Conservation (phyloP, 2,329 filamentous ascomycete species). For the Xylogone sp. region DNA sequence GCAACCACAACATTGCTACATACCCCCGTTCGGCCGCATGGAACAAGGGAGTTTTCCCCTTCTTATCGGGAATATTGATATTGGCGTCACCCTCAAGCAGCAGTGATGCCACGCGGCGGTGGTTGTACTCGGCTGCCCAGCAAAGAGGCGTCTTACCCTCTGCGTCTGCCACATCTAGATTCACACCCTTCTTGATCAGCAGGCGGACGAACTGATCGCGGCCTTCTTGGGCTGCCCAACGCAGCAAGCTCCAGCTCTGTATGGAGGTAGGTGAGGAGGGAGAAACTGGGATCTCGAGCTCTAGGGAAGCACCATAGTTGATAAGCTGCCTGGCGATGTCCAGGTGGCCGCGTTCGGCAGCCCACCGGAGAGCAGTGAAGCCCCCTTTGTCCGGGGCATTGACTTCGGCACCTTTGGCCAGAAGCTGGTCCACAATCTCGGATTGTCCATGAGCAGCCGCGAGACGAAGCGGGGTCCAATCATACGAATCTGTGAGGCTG, state of each 20-base stretch:
- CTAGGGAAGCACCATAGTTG: neutral
- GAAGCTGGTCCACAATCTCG: neutral
- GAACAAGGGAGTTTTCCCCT: slow-evolving; percentile 4
- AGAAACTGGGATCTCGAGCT: no score
- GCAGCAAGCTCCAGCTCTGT: slow-evolving; percentile 3
- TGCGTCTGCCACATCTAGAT: neutral
- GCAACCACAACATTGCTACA: slow-evolving; percentile 3
- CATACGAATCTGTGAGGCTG: neutral
- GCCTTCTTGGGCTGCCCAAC: slow-evolving; percentile 4
- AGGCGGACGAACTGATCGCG: slow-evolving; percentile 1
- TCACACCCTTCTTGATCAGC: slow-evolving; percentile 1
- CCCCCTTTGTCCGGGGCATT: slow-evolving; percentile 2
- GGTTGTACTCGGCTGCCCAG: slow-evolving; percentile 10
- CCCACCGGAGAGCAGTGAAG: slow-evolving; percentile 3
- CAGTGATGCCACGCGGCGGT: slow-evolving; percentile 4
- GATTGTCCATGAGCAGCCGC: slow-evolving; percentile 1
- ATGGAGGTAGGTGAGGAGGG: neutral
- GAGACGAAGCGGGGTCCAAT: slow-evolving; percentile 3
- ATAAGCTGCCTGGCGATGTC: slow-evolving; percentile 1
- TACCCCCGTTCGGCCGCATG: slow-evolving; percentile 4
- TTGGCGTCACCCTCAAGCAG: slow-evolving; percentile 10
- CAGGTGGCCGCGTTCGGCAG: slow-evolving; percentile 1
- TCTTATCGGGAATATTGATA: slow-evolving; percentile 8
- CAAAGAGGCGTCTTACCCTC: slow-evolving; percentile 3
- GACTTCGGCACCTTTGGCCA: slow-evolving; percentile 4